Evolutionary conservation across 2,329 filamentous ascomycete genomes (phyloP).

Genomic region (Cladosporium oxysporum): DNA sequence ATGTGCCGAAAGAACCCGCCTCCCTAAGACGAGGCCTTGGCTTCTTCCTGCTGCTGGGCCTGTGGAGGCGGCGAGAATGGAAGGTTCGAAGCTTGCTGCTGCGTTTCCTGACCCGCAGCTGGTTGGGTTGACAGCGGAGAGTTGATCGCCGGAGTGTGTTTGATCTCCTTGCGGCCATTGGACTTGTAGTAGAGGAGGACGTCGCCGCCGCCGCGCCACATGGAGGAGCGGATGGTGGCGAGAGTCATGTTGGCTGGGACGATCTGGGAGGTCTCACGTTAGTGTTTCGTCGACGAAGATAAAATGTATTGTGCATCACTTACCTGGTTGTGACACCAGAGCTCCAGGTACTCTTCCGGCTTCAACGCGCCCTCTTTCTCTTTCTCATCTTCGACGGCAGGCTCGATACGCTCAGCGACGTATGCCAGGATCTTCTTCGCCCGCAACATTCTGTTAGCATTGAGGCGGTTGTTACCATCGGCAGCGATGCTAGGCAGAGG

Average conservation of each 20-base stretch:
- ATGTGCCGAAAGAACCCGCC: slow-evolving; percentile 6
- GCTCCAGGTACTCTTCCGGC: slow-evolving; percentile 90
- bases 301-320: slow-evolving; percentile 35
- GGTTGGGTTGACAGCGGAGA: neutral
- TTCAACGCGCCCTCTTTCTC: slow-evolving; percentile 56
- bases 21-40: slow-evolving; percentile 14
- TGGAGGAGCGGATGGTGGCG: slow-evolving; percentile 85
- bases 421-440: slow-evolving; percentile 94
- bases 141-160: slow-evolving; percentile 17
- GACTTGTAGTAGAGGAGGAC: slow-evolving; percentile 87
- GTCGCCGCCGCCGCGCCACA: slow-evolving; percentile 95
- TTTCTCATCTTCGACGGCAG: slow-evolving; percentile 45
- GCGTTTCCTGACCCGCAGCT: neutral
- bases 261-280: slow-evolving; percentile 46
- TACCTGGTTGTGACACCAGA: slow-evolving; percentile 93
- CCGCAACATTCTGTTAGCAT: slow-evolving; percentile 94
- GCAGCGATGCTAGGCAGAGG: slow-evolving; percentile 70
- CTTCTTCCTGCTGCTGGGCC: slow-evolving; percentile 7
- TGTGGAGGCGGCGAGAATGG: slow-evolving; percentile 14
- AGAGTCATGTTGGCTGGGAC: slow-evolving; percentile 84
- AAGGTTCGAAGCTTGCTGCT: slow-evolving; percentile 8
- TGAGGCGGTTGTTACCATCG: slow-evolving; percentile 84
- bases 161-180: slow-evolving; percentile 75
- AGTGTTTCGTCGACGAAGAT: slow-evolving; percentile 32
- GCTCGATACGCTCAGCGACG: slow-evolving; percentile 87